Evolutionary conservation across 192 early-diverging fungal species (phyloP).

Genomic region (Gonapodya prolifera): DNA sequence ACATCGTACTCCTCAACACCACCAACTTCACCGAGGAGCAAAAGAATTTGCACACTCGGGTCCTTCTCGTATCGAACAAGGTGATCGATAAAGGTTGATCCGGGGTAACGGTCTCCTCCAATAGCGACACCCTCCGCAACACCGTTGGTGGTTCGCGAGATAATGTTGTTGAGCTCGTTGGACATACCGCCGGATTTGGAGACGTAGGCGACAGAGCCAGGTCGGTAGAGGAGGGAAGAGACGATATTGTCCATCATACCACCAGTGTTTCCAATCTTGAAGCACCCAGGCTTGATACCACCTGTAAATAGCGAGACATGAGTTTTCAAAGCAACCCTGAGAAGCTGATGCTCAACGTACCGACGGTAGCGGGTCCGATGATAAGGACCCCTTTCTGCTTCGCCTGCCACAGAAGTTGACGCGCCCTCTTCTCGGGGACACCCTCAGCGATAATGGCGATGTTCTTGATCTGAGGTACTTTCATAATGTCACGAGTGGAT

Average conservation of each 20-base stretch:
- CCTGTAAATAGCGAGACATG: constrained; percentile 16
- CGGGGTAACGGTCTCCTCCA: constrained; percentile 97
- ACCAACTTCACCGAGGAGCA: constrained; percentile 94
- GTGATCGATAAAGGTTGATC: constrained; percentile 97
- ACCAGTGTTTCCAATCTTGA: constrained; percentile 99
- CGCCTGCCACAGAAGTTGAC: constrained; percentile 78
- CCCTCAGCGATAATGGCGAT: constrained; percentile 98
- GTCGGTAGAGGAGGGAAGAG: constrained; percentile 88
- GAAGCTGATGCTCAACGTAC: background rate
- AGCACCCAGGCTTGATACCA: constrained; percentile 98
- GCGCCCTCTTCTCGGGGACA: constrained; percentile 92
- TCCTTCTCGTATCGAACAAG: constrained; percentile 89
- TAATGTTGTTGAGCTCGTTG: constrained; percentile 99
- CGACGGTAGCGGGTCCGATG: constrained; percentile 96
- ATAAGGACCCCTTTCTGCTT: constrained; percentile 65
- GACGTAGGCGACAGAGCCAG: constrained; percentile 94
- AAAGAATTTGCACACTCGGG: constrained; percentile 84
- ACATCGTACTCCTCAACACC: constrained; percentile 95
- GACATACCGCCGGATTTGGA: constrained; percentile 99
- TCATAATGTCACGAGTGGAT: constrained; percentile 80
- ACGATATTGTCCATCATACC: constrained; percentile 99
- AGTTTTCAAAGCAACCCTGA: background rate
- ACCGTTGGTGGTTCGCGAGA: constrained; percentile 89
- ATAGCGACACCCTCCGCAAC: constrained; percentile 98
- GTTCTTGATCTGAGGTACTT: constrained; percentile 74